A percentile compares a stretch with the other conserved stretches of the same genome.
phyloP scores from a whole-genome alignment of 2,329 filamentous ascomycete genomes.

The Colletotrichum orchidophilum region DNA sequence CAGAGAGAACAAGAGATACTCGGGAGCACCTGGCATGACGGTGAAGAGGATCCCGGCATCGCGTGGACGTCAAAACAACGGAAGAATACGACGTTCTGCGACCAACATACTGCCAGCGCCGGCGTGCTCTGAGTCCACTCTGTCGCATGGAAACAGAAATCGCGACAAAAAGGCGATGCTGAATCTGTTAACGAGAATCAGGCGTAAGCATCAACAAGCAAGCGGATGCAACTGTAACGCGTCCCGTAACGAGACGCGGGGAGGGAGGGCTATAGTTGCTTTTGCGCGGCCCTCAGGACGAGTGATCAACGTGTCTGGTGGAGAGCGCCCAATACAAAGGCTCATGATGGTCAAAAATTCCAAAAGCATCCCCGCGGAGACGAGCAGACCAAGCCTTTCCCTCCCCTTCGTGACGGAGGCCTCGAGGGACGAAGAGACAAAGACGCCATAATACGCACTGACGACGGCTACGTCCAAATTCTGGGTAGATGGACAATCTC shows the following conservation, averaged over 20 bases:
- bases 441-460: constrained; percentile 12
- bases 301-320: background rate
- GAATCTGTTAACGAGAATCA: background rate
- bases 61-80: constrained; percentile 1
- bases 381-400: background rate
- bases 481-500: background rate
- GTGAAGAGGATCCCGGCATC: no score
- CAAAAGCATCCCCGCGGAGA: background rate
- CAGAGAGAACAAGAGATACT: background rate
- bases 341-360: background rate
- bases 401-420: background rate
- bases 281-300: background rate
- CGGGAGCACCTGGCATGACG: constrained; percentile 17
- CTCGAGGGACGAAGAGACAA: background rate
- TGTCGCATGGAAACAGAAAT: constrained; percentile 8
- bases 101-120: background rate
- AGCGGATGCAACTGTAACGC: constrained; percentile 19
- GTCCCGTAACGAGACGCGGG: background rate
- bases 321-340: background rate
- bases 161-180: constrained; percentile 5
- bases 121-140: background rate
- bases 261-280: background rate
- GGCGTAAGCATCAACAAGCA: constrained; percentile 15
- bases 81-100: background rate
- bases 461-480: constrained; percentile 2